Percentiles rank a stretch among this genome's conserved stretches.
These are phyloP conservation scores for Exophiala xenobiotica DNA, from an alignment of 2,329 filamentous ascomycete genomes.

Conservation along the genomic window DNA sequence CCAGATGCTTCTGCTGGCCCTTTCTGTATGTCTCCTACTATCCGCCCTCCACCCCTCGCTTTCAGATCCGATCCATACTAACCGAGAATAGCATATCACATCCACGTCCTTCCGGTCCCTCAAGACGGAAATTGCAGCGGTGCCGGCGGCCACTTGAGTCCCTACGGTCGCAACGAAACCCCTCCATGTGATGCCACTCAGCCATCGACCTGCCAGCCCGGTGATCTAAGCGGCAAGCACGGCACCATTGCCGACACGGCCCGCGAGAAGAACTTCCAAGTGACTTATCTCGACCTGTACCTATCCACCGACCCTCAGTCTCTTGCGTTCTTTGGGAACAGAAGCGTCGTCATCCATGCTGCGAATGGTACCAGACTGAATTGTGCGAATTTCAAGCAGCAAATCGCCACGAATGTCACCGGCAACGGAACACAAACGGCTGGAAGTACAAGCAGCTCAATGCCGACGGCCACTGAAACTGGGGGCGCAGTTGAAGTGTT, in stretches of 20 bases:
- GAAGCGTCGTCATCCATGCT: slow-evolving; percentile 55
- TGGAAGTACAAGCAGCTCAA: background rate
- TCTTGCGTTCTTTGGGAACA: slow-evolving; percentile 54
- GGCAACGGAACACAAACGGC: too few relatives aligned
- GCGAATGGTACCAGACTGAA: slow-evolving; percentile 54
- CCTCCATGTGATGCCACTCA: slow-evolving; percentile 58
- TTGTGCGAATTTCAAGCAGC: slow-evolving; percentile 55
- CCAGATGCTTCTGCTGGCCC: slow-evolving; percentile 55
- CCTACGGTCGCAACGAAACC: slow-evolving; percentile 62
- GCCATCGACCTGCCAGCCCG: slow-evolving; percentile 69
- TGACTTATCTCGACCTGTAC: slow-evolving; percentile 49
- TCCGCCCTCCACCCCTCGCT: background rate
- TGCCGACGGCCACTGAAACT: background rate
- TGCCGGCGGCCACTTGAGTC: slow-evolving; percentile 69
- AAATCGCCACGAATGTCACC: slow-evolving; percentile 1
- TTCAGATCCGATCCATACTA: background rate
- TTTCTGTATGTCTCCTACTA: slow-evolving; percentile 53
- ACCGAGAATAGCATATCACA: slow-evolving; percentile 61
- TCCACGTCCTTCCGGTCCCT: slow-evolving; percentile 66
- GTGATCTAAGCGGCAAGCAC: slow-evolving; percentile 74
- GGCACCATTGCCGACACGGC: slow-evolving; percentile 59
- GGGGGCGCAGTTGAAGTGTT: background rate
- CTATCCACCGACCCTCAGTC: slow-evolving; percentile 44
- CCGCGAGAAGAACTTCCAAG: slow-evolving; percentile 32
- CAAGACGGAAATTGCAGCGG: slow-evolving; percentile 68